Percentiles rank a stretch among this genome's conserved stretches.
Evolutionary conservation across 768 basidiomycete genomes (phyloP).

Genomic region (Russula griseocarnosa): DNA sequence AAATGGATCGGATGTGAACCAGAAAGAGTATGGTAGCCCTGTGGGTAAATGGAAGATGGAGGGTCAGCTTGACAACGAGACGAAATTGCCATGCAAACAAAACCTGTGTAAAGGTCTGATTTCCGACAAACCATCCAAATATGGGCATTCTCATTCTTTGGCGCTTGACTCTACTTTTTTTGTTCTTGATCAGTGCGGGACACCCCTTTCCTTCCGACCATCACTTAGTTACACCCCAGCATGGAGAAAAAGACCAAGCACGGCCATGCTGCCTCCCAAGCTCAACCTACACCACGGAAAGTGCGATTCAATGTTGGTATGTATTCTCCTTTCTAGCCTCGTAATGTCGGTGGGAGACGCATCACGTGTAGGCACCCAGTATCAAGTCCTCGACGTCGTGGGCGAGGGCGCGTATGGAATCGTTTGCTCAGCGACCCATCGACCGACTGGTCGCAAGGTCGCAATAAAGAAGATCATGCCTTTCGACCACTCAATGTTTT

Average conservation of each 20-base stretch:
- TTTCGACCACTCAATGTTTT: constrained; percentile 94
- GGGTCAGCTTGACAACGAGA: constrained; percentile 2
- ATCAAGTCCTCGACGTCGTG: constrained; percentile 76
- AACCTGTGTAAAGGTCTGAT: background rate
- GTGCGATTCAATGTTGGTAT: constrained; percentile 84
- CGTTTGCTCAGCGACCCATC: constrained; percentile 82
- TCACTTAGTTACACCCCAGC: constrained; percentile 15
- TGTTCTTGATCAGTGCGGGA: constrained; percentile 14
- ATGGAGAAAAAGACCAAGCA: constrained; percentile 43
- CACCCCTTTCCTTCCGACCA: constrained; percentile 21
- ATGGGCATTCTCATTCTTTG: constrained; percentile 2
- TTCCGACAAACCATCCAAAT: constrained; percentile 3
- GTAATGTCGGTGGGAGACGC: background rate
- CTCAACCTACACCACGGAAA: constrained; percentile 63
- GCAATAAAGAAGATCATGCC: constrained; percentile 96
- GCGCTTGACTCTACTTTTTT: constrained; percentile 14
- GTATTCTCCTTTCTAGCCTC: constrained; percentile 16
- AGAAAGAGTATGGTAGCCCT: background rate
- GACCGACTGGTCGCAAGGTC: constrained; percentile 74
- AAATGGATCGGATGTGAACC: background rate
- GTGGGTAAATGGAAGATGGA: background rate
- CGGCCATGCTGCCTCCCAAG: constrained; percentile 44
- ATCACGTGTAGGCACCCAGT: constrained; percentile 39
- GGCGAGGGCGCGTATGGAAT: constrained; percentile 96
- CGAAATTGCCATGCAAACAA: constrained; percentile 11